Evolutionary conservation across 768 basidiomycete species (phyloP).

Genomic region (Boletus sp.): DNA sequence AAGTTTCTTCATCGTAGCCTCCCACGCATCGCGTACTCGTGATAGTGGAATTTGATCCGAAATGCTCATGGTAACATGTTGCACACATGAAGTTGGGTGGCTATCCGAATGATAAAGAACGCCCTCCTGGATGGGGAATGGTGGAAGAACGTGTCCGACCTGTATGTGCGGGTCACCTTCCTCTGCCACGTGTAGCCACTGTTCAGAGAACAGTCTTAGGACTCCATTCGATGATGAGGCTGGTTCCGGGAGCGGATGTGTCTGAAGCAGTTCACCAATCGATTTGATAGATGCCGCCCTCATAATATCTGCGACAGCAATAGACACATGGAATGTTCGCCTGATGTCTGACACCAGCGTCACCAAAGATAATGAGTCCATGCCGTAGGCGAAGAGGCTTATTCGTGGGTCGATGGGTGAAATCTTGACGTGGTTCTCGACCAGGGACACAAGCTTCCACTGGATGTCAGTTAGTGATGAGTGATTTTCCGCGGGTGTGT

Average conservation of each 20-base stretch:
- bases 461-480: conserved; percentile 26
- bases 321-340: conserved; percentile 11
- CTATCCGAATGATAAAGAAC: conserved; percentile 42
- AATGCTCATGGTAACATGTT: conserved; percentile 40
- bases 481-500: background rate
- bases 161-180: conserved; percentile 1
- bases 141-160: conserved; percentile 34
- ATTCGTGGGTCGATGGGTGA: conserved; percentile 18
- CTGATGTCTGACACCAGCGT: conserved; percentile 24
- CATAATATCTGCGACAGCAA: conserved; percentile 34
- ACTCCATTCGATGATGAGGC: background rate
- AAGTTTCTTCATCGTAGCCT: conserved; percentile 21
- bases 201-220: conserved; percentile 17
- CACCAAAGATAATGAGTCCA: conserved; percentile 32
- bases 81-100: conserved; percentile 41
- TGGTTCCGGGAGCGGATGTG: background rate
- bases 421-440: conserved; percentile 25
- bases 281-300: conserved; percentile 20
- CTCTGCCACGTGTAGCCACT: conserved; percentile 14
- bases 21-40: conserved; percentile 36
- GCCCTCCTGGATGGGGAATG: conserved; percentile 49
- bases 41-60: conserved; percentile 19
- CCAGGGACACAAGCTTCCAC: conserved; percentile 36
- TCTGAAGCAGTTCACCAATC: conserved; percentile 19
- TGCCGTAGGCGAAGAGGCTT: conserved; percentile 34